Percentiles rank a stretch among this genome's conserved stretches.
Evolutionary conservation across 768 basidiomycete species (phyloP).

Genomic region (Leccinum truebloodii): DNA sequence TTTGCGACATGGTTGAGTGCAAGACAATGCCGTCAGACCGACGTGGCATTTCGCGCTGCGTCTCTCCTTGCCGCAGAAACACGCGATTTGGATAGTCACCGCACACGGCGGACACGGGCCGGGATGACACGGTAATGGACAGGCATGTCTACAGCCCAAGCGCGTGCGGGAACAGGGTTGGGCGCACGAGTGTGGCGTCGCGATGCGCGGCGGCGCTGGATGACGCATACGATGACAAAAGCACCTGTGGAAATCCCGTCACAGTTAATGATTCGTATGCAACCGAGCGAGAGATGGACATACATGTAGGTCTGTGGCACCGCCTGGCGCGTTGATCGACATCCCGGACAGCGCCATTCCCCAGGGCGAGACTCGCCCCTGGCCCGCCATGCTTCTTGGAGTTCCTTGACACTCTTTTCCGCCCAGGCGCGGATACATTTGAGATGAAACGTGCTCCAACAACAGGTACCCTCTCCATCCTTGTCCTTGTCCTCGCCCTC

Average conservation of each 20-base stretch:
- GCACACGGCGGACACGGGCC: conserved; percentile 96
- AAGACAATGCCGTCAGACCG: conserved; percentile 42
- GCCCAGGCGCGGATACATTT: conserved; percentile 92
- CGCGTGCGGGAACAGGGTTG: conserved; percentile 64
- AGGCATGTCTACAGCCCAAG: conserved; percentile 72
- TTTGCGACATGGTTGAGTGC: conserved; percentile 40
- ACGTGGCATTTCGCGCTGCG: conserved; percentile 43
- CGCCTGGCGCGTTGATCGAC: conserved; percentile 73
- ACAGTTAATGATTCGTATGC: not conserved
- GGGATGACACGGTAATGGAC: conserved; percentile 86
- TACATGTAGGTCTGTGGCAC: conserved; percentile 71
- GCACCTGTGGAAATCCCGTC: conserved; percentile 50
- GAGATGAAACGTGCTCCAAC: conserved; percentile 91
- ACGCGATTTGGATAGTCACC: conserved; percentile 72
- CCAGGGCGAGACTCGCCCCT: conserved; percentile 68
- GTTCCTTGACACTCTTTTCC: conserved; percentile 71
- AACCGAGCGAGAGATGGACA: not conserved
- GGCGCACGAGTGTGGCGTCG: conserved; percentile 78
- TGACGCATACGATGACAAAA: conserved; percentile 79
- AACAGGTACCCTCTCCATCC: conserved; percentile 51
- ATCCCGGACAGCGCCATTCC: conserved; percentile 94
- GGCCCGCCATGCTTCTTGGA: conserved; percentile 70
- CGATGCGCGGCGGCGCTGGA: conserved; percentile 66
- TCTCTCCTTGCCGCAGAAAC: conserved; percentile 71
- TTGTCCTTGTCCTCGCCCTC: conserved; percentile 15